Conservation (phyloP, 768 basidiomycete species). For the Termitomyces sp. region DNA sequence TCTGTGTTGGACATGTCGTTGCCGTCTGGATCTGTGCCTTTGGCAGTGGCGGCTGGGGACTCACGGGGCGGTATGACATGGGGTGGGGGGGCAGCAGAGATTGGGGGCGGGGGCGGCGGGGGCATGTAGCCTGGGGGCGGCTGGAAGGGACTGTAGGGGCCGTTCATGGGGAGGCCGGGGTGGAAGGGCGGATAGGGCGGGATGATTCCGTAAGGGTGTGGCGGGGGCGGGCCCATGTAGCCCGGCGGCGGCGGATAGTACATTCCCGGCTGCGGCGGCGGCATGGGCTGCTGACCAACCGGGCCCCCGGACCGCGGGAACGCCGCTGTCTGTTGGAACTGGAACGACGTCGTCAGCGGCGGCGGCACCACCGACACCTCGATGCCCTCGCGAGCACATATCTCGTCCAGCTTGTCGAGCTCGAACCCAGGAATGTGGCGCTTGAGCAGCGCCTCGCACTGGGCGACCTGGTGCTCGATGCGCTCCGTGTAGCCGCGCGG, state of each 20-base stretch:
- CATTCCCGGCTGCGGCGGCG: slow-evolving; percentile 32
- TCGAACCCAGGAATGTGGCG: slow-evolving; percentile 65
- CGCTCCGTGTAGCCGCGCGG: slow-evolving; percentile 80
- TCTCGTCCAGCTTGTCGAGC: slow-evolving; percentile 60
- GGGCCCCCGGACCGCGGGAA: slow-evolving; percentile 25
- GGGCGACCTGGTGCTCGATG: slow-evolving; percentile 73
- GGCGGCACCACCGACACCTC: slow-evolving; percentile 34
- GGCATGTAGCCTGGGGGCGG: slow-evolving; percentile 28
- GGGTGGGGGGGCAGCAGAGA: slow-evolving; percentile 6
- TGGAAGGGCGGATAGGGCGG: slow-evolving; percentile 33
- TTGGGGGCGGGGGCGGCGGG: slow-evolving; percentile 24
- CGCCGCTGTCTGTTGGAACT: slow-evolving; percentile 24
- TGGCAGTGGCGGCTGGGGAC: slow-evolving; percentile 36
- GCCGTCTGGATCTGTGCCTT: slow-evolving; percentile 74
- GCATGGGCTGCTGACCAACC: slow-evolving; percentile 28
- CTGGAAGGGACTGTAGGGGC: slow-evolving; percentile 54
- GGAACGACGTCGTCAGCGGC: slow-evolving; percentile 23
- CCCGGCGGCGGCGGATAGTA: slow-evolving; percentile 32
- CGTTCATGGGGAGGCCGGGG: slow-evolving; percentile 29
- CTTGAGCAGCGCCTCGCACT: slow-evolving; percentile 77
- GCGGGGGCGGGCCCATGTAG: slow-evolving; percentile 36
- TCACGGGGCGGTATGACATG: slow-evolving; percentile 19
- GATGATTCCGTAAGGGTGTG: slow-evolving; percentile 32
- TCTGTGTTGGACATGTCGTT: slow-evolving; percentile 75
- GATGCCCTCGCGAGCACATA: slow-evolving; percentile 62